phyloP scores from a whole-genome alignment of 371 early-diverging fungal genomes.

The Syncephalastrum monosporum region DNA sequence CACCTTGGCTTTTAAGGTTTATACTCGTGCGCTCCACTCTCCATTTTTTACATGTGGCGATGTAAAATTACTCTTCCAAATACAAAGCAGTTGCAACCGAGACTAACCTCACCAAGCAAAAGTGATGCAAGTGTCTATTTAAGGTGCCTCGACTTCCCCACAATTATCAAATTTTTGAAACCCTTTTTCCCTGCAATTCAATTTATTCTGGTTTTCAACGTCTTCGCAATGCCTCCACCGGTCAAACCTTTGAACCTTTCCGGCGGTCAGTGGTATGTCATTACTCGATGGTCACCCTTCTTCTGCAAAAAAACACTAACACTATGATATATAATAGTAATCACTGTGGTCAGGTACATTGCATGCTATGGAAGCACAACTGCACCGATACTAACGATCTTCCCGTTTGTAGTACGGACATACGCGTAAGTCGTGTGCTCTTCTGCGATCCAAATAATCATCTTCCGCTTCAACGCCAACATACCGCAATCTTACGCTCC shows the following conservation, averaged over 20 bases:
- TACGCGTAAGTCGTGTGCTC: background rate
- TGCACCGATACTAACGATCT: background rate
- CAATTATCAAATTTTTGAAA: too few species aligned
- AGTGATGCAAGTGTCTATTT: too few species aligned
- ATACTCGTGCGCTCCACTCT: too few species aligned
- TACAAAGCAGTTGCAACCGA: too few species aligned
- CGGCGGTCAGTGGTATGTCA: conserved; percentile 30
- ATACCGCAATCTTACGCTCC: background rate
- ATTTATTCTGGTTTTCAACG: too few species aligned
- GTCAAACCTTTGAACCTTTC: conserved; percentile 29
- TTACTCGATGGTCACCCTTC: too few species aligned
- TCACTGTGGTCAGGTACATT: conserved; percentile 24
- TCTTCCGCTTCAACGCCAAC: background rate
- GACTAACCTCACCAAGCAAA: too few species aligned
- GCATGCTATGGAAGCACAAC: background rate
- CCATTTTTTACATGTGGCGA: too few species aligned
- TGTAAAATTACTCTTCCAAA: too few species aligned
- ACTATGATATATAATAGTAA: conserved; percentile 9
- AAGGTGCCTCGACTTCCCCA: too few species aligned
- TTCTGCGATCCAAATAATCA: conserved; percentile 11
- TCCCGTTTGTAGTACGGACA: conserved; percentile 13
- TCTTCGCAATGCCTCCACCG: conserved; percentile 8
- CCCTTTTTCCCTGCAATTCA: too few species aligned
- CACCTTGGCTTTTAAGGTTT: too few species aligned
- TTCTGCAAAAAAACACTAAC: background rate